Evolutionary conservation across 495 filamentous ascomycete genomes (phyloP).

Genomic region (Penicillium dipodomyicola): DNA sequence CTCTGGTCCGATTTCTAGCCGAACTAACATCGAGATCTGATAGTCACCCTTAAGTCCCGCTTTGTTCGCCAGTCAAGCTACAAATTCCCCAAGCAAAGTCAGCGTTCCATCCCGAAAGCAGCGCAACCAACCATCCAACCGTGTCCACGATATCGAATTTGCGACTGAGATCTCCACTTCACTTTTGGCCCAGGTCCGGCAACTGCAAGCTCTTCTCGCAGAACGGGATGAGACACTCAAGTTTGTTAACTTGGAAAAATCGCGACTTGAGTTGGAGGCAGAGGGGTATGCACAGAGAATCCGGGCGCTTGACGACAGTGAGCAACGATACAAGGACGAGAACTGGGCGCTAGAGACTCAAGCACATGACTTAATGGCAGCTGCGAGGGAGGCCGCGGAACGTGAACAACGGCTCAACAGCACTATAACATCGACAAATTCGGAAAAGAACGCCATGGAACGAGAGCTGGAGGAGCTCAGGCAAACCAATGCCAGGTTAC

Average conservation of each 20-base stretch:
- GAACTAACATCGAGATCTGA: conserved; percentile 16
- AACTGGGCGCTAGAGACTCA: conserved; percentile 95
- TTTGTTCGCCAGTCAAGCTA: conserved; percentile 80
- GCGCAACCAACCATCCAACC: conserved; percentile 82
- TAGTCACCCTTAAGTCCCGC: conserved; percentile 72
- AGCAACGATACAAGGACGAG: conserved; percentile 93
- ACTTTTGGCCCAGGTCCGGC: conserved; percentile 82
- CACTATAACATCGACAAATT: conserved; percentile 59
- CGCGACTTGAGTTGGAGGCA: conserved; percentile 74
- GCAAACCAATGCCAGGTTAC: conserved; percentile 68
- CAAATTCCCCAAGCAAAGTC: conserved; percentile 84
- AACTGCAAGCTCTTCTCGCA: conserved; percentile 74
- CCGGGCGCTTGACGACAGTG: conserved; percentile 81
- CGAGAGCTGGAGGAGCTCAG: conserved; percentile 87
- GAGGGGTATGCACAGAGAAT: conserved; percentile 77
- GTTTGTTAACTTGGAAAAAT: conserved; percentile 66
- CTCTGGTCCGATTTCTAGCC: neutral
- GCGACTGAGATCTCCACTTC: conserved; percentile 93
- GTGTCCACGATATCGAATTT: conserved; percentile 92
- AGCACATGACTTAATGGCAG: conserved; percentile 73
- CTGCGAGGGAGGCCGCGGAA: conserved; percentile 67
- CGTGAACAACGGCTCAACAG: conserved; percentile 78
- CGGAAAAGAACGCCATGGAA: conserved; percentile 74
- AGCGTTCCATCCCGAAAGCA: conserved; percentile 79
- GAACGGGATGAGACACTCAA: conserved; percentile 87